These are phyloP conservation scores for Bryoglossum gracile DNA, from an alignment of 495 filamentous ascomycete genomes.

Conservation along the genomic window DNA sequence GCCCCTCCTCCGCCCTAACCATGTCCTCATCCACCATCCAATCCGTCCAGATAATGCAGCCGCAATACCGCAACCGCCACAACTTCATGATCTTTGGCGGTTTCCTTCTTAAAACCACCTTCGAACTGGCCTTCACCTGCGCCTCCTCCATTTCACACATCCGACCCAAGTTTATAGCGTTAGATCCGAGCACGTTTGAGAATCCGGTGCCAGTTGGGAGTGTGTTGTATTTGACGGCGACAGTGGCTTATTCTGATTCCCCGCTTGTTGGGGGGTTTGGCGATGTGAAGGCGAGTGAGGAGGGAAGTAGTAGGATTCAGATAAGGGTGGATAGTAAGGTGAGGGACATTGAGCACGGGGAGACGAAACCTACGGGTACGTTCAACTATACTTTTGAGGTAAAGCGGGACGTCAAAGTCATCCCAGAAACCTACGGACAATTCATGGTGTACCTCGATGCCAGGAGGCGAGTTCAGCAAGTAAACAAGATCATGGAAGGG, in stretches of 20 bases:
- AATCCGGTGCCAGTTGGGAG: conserved; percentile 80
- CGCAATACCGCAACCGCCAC: conserved; percentile 76
- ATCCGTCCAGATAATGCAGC: conserved; percentile 78
- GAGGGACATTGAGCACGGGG: conserved; percentile 68
- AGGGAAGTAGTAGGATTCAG: conserved; percentile 40
- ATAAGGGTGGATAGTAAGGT: conserved; percentile 73
- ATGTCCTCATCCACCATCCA: conserved; percentile 63
- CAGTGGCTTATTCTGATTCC: conserved; percentile 71
- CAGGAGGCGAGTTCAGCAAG: conserved; percentile 40
- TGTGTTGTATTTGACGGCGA: conserved; percentile 73
- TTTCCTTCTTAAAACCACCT: conserved; percentile 73
- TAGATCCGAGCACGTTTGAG: conserved; percentile 77
- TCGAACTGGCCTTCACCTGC: conserved; percentile 85
- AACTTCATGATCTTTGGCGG: conserved; percentile 90
- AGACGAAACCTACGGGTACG: conserved; percentile 66
- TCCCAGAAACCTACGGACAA: conserved; percentile 68
- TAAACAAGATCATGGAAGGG: background rate
- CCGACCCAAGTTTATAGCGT: conserved; percentile 66
- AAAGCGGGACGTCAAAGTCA: conserved; percentile 61
- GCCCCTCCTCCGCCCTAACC: conserved; percentile 55
- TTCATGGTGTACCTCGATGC: conserved; percentile 79
- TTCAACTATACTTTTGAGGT: conserved; percentile 85
- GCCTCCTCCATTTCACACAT: conserved; percentile 71
- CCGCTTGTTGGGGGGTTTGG: conserved; percentile 34
- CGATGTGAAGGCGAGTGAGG: conserved; percentile 10